phyloP scores from a whole-genome alignment of 441 rosid species.

The Sinapis alba region DNA sequence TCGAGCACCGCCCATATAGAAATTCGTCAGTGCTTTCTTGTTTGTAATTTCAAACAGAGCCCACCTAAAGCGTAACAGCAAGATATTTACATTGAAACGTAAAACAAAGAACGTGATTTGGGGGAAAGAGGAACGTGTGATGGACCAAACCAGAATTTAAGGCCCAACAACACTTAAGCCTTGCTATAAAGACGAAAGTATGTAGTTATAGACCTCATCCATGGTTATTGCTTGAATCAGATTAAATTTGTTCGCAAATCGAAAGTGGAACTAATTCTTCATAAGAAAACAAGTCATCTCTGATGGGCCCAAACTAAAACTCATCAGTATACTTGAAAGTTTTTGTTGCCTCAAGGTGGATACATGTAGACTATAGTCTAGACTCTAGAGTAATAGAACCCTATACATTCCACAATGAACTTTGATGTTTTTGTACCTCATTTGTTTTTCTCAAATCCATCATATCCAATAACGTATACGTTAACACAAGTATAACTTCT shows the following conservation, averaged over 20 bases:
- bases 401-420: no score
- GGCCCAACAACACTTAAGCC: neutral
- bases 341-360: neutral
- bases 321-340: neutral
- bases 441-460: no score
- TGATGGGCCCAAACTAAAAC: no score
- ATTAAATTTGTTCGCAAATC: neutral
- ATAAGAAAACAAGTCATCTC: no score
- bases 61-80: constrained; percentile 15
- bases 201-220: neutral
- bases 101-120: neutral
- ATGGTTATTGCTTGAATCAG: neutral
- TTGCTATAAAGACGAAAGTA: neutral
- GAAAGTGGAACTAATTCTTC: neutral
- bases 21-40: neutral
- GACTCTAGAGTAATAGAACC: no score
- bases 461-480: neutral
- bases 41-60: neutral
- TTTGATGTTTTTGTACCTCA: no score
- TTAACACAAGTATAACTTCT: no score
- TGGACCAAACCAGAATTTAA: neutral
- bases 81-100: neutral
- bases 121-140: neutral
- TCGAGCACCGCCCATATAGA: constrained; percentile 31
- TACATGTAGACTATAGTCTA: no score